Evolutionary conservation across 2,329 filamentous ascomycete species (phyloP).

Genomic region (Fusarium oxysporum): DNA sequence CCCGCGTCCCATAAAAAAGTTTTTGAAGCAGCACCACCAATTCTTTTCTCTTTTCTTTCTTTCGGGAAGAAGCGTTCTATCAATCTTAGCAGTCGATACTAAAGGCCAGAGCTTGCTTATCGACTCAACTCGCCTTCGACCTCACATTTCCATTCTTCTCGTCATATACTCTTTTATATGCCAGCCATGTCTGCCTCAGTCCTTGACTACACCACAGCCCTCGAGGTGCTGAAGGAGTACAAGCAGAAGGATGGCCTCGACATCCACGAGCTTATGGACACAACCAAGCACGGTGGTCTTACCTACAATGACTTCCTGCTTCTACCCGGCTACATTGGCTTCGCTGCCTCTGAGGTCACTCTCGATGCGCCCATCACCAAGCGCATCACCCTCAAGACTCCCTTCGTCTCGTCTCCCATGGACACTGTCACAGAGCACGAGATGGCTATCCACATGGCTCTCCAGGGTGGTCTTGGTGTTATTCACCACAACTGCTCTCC

Average conservation of each 20-base stretch:
- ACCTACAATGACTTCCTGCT: slow-evolving; percentile 99
- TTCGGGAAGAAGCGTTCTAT: slow-evolving; percentile 65
- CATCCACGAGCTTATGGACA: slow-evolving; percentile 88
- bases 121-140: slow-evolving; percentile 55
- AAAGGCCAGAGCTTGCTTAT: slow-evolving; percentile 47
- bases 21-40: slow-evolving; percentile 48
- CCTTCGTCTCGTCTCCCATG: slow-evolving; percentile 98
- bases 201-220: slow-evolving; percentile 79
- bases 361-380: slow-evolving; percentile 95
- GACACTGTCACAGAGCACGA: slow-evolving; percentile 99
- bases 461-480: slow-evolving; percentile 89
- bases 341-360: slow-evolving; percentile 87
- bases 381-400: slow-evolving; percentile 94
- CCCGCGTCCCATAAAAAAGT: slow-evolving; percentile 55
- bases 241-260: slow-evolving; percentile 85
- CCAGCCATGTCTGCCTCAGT: slow-evolving; percentile 75
- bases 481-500: slow-evolving; percentile 99
- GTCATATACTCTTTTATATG: slow-evolving; percentile 35
- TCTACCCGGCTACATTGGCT: slow-evolving; percentile 97
- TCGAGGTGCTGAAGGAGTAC: slow-evolving; percentile 87
- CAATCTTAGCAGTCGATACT: slow-evolving; percentile 53
- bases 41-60: slow-evolving; percentile 59
- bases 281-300: slow-evolving; percentile 89
- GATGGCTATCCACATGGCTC: slow-evolving; percentile 98
- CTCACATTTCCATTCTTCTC: slow-evolving; percentile 51